Evolutionary conservation across 768 basidiomycete species (phyloP).

Genomic region (Tubosaeta sp.): DNA sequence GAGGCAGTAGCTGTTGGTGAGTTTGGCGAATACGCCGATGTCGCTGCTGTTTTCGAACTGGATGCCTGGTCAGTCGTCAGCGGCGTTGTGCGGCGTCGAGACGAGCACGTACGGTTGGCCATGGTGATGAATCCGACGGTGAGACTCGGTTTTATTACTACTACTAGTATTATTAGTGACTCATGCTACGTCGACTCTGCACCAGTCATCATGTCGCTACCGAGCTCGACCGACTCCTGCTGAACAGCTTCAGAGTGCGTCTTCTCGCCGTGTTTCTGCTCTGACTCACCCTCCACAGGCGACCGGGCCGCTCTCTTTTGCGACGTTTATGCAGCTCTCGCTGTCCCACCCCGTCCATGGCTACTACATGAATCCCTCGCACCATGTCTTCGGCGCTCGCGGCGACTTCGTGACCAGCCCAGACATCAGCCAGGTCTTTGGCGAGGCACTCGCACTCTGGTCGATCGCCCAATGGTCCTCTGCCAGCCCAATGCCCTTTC

Average conservation of each 20-base stretch:
- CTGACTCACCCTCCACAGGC: constrained; percentile 42
- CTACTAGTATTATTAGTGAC: no score
- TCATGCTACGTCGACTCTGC: not conserved
- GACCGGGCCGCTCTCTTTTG: constrained; percentile 83
- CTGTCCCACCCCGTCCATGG: constrained; percentile 87
- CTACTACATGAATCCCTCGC: constrained; percentile 78
- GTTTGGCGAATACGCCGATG: constrained; percentile 94
- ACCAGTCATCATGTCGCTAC: constrained; percentile 22
- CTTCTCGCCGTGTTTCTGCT: no score
- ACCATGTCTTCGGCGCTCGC: constrained; percentile 75
- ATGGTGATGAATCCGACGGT: constrained; percentile 32
- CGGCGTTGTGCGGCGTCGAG: not conserved
- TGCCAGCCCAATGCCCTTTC: constrained; percentile 48
- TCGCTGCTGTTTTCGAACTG: constrained; percentile 95
- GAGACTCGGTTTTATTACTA: no score
- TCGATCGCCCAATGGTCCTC: constrained; percentile 69
- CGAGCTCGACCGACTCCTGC: constrained; percentile 59
- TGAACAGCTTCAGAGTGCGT: constrained; percentile 68
- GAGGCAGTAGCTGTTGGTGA: constrained; percentile 98
- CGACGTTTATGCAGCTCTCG: constrained; percentile 90
- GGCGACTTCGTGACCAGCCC: constrained; percentile 98
- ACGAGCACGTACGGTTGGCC: constrained; percentile 59
- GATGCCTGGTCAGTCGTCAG: constrained; percentile 49
- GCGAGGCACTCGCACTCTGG: constrained; percentile 94
- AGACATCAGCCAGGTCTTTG: constrained; percentile 94